Percentiles rank a stretch among this genome's conserved stretches.
Conservation (phyloP, 225 moss, liverwort and hornwort genomes). For the Bryoerythrophyllum caledonicum region DNA sequence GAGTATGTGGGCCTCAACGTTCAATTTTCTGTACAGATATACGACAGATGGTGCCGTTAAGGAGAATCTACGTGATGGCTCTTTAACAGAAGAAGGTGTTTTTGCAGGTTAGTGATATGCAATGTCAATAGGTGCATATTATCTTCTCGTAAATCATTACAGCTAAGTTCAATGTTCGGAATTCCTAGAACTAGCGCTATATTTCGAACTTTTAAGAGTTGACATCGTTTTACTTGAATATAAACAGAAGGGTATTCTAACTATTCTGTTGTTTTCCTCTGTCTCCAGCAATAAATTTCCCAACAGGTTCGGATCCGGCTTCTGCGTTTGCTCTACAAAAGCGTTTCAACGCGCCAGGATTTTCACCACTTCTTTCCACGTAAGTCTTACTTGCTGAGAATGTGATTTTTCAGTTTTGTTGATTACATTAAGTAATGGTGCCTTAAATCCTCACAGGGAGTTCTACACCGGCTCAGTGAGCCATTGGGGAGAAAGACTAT, state of each 20-base stretch:
- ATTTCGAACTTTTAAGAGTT: neutral
- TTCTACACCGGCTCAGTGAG: slow-evolving; percentile 81
- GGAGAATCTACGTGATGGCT: slow-evolving; percentile 61
- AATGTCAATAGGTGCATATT: neutral
- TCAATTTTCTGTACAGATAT: slow-evolving; percentile 45
- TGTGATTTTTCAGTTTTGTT: neutral
- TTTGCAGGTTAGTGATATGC: slow-evolving; percentile 54
- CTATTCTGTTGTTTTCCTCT: neutral
- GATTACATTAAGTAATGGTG: neutral
- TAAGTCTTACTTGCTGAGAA: slow-evolving; percentile 27
- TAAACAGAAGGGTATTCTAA: neutral
- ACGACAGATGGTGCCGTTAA: slow-evolving; percentile 69
- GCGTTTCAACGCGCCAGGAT: slow-evolving; percentile 63
- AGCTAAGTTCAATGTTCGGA: neutral
- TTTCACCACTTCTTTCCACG: slow-evolving; percentile 69
- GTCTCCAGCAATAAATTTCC: slow-evolving; percentile 70
- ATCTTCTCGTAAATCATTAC: neutral
- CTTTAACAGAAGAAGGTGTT: slow-evolving; percentile 53
- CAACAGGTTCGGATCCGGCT: slow-evolving; percentile 62
- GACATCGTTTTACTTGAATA: neutral
- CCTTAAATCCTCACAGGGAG: slow-evolving; percentile 47
- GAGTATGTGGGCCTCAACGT: neutral
- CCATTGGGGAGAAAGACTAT: slow-evolving; percentile 80
- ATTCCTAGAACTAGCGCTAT: neutral
- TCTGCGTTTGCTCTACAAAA: slow-evolving; percentile 75